These are phyloP conservation scores for Coleophoma cylindrospora DNA, from an alignment of 2,329 filamentous ascomycete genomes.

Conservation along the genomic window DNA sequence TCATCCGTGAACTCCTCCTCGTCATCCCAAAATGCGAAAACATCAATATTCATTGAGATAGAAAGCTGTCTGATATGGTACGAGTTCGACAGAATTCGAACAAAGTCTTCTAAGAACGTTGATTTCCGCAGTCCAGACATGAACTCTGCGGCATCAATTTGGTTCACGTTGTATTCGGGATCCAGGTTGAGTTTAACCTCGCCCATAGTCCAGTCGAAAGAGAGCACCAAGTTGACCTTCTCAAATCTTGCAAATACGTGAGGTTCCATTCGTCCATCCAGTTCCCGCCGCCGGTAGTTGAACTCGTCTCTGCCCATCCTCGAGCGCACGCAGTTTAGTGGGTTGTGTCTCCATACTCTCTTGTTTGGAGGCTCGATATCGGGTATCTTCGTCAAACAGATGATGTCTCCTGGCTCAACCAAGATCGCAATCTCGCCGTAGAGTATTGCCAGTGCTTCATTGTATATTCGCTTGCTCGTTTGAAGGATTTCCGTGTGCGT, in stretches of 20 bases:
- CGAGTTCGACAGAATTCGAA: slow-evolving; percentile 8
- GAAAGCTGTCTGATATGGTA: slow-evolving; percentile 4
- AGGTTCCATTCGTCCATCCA: slow-evolving; percentile 10
- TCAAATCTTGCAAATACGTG: slow-evolving; percentile 14
- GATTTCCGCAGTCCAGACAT: slow-evolving; percentile 1
- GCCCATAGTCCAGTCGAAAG: slow-evolving; percentile 4
- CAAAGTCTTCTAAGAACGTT: slow-evolving; percentile 10
- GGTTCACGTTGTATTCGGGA: slow-evolving; percentile 2
- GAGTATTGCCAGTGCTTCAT: slow-evolving; percentile 9
- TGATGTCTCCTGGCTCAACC: slow-evolving; percentile 10
- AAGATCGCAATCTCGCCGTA: slow-evolving; percentile 7
- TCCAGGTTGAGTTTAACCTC: slow-evolving; percentile 9
- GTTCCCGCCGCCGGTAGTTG: slow-evolving; percentile 1
- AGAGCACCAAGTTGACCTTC: slow-evolving; percentile 8
- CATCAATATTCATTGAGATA: slow-evolving; percentile 9
- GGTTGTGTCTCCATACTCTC: slow-evolving; percentile 11
- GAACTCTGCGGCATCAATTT: slow-evolving; percentile 1
- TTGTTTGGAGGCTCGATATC: not conserved
- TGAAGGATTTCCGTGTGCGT: slow-evolving; percentile 7
- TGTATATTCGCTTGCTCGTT: slow-evolving; percentile 9
- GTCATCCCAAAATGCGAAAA: slow-evolving; percentile 5
- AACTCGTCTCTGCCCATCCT: not conserved
- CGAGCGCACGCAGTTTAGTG: slow-evolving; percentile 3
- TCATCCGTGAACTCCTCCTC: slow-evolving; percentile 3
- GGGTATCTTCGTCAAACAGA: slow-evolving; percentile 5